Evolutionary conservation across 345 rosid genomes (phyloP).

Genomic region (Hibiscus tridactylites): DNA sequence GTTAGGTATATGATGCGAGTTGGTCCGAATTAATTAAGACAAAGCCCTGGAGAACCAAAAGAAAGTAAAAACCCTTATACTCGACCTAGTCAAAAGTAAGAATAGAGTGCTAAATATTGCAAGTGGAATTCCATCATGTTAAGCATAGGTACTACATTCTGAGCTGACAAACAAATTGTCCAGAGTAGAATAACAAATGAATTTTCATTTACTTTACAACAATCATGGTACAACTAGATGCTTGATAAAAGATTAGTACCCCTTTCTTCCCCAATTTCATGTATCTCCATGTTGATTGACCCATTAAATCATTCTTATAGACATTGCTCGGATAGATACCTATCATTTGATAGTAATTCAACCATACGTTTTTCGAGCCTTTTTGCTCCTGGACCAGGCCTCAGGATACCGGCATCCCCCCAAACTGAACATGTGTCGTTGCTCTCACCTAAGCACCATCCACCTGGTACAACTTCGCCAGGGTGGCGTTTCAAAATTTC

Average conservation of each 20-base stretch:
- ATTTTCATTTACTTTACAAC: neutral
- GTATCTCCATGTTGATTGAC: neutral
- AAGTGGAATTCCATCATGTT: neutral
- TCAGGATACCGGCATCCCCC: slow-evolving; percentile 80
- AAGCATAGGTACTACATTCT: neutral
- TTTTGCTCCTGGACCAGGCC: slow-evolving; percentile 75
- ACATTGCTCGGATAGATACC: slow-evolving; percentile 55
- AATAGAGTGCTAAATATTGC: neutral
- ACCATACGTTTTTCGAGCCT: slow-evolving; percentile 66
- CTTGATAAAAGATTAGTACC: neutral
- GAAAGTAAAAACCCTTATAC: too few species aligned
- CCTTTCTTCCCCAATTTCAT: neutral
- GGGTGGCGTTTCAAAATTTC: slow-evolving; percentile 55
- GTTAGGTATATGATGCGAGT: too few species aligned
- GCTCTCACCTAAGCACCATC: slow-evolving; percentile 83
- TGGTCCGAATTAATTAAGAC: too few species aligned
- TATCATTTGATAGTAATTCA: slow-evolving; percentile 40
- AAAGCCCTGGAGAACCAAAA: too few species aligned
- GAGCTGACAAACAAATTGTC: neutral
- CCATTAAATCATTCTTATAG: slow-evolving; percentile 25
- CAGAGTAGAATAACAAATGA: neutral
- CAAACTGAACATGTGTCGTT: slow-evolving; percentile 58
- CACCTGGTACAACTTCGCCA: slow-evolving; percentile 54
- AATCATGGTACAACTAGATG: neutral
- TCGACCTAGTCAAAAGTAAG: too few species aligned